Evolutionary conservation across 345 rosid genomes (phyloP).

Genomic region (Syzygium oleosum): DNA sequence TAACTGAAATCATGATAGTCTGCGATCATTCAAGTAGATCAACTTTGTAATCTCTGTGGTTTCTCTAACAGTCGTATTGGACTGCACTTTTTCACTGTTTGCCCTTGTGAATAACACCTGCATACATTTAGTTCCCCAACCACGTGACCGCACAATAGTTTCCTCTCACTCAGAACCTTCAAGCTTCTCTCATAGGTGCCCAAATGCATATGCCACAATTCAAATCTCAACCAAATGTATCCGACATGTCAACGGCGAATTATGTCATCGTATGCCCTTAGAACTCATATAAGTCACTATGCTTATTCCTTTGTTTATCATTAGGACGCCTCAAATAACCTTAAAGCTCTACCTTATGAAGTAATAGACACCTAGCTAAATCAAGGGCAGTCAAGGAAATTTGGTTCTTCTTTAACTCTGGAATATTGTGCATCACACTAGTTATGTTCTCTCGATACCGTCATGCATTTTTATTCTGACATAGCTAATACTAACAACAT

Average conservation of each 20-base stretch:
- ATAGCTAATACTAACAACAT: background rate
- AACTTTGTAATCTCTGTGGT: background rate
- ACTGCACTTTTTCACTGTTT: background rate
- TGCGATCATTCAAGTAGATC: background rate
- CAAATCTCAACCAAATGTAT: background rate
- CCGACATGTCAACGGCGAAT: background rate
- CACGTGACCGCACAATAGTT: background rate
- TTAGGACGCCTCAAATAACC: background rate
- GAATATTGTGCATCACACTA: background rate
- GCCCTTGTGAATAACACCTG: background rate
- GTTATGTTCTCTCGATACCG: background rate
- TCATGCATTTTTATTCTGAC: background rate
- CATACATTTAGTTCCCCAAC: background rate
- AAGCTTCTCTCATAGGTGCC: background rate
- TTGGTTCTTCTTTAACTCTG: background rate
- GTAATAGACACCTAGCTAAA: background rate
- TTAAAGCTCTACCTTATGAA: background rate
- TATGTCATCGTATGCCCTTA: background rate
- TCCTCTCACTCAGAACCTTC: background rate
- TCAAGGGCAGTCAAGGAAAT: background rate
- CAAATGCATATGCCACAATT: background rate
- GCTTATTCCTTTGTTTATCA: background rate
- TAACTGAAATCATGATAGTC: background rate
- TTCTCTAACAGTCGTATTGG: background rate
- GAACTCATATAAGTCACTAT: background rate